Evolutionary conservation across 148 eudicot species (phyloP), one percentile per base, ranked within the genome.

Genomic region (Limonium bicolor): DNA sequence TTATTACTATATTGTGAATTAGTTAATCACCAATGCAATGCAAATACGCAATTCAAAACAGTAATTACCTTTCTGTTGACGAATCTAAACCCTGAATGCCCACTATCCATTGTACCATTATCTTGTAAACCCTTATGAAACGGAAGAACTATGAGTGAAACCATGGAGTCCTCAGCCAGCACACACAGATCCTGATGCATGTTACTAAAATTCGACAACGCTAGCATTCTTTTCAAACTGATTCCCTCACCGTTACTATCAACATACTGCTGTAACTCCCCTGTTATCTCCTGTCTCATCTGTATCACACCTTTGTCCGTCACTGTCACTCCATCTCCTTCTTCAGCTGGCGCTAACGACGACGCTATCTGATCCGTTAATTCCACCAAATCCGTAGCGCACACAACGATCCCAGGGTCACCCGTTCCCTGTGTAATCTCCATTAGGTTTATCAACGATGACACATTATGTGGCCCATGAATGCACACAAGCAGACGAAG

Each of bases 181-280:
- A 59, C 57, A 22, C 81, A 77, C 7, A 83, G 49, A 50, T 88
- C 94, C 15, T 80, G 92, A n/a, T 84, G 79, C 97, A 88, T 77
- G 16, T 43, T 75, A 35, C 64, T 72, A 7, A 72, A 54, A 0
- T 86, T 69, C 0, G 94, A 67, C 2, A 88, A 64, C 4, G 78
- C 77, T 33, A 88, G 65, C 73, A 63, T 69, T 50, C 97, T 49
- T 0, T 36, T 50, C n/a, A 77, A 44, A 0, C 47, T 56, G 26
- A 88, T 50, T n/a, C 84, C 76, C 4, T 67, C 75, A 7, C 72
- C 72, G 14, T 63, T 54, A 12, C 66, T 71, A 1, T 27, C 53
- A 6, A 51, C 35, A 28, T 80, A 77, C 17, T 36, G 67, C 41
- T 77, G 59, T 15, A 88, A 60, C 0, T 29, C 27, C 7, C 18